A percentile compares a stretch with the other conserved stretches of the same genome.
Conservation (phyloP, 306 rosid species). For the Prunus padus region DNA sequence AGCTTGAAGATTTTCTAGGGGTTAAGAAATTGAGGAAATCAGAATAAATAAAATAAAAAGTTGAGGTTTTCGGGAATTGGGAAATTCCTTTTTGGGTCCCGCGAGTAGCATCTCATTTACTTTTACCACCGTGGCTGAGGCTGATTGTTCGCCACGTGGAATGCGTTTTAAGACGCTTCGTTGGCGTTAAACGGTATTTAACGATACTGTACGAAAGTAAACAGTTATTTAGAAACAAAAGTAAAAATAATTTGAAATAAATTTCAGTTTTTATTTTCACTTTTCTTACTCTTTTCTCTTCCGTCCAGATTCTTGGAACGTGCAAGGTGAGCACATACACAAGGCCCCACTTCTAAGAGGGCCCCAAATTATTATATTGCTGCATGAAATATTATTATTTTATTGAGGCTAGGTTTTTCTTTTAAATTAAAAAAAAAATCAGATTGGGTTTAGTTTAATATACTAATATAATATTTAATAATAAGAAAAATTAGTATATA, state of each 20-base stretch:
- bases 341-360: no score
- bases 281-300: no score
- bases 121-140: conserved; percentile 10
- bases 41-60: conserved; percentile 7
- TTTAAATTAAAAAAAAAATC: no score
- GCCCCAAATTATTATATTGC: no score
- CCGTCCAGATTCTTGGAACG: accelerated
- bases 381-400: no score
- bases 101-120: not conserved
- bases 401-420: no score
- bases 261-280: no score
- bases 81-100: conserved; percentile 34
- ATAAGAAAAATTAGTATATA: no score
- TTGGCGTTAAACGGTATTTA: conserved; percentile 37
- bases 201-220: not conserved
- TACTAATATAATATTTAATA: no score
- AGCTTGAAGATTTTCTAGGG: conserved; percentile 35
- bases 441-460: no score
- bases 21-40: conserved; percentile 20
- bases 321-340: no score
- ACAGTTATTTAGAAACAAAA: not conserved
- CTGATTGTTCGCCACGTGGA: conserved; percentile 41
- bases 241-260: no score
- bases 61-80: conserved; percentile 1
- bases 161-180: not conserved